These are phyloP conservation scores for Penicillium rolfsii DNA, from an alignment of 2,329 filamentous ascomycete species.

Conservation along the genomic window DNA sequence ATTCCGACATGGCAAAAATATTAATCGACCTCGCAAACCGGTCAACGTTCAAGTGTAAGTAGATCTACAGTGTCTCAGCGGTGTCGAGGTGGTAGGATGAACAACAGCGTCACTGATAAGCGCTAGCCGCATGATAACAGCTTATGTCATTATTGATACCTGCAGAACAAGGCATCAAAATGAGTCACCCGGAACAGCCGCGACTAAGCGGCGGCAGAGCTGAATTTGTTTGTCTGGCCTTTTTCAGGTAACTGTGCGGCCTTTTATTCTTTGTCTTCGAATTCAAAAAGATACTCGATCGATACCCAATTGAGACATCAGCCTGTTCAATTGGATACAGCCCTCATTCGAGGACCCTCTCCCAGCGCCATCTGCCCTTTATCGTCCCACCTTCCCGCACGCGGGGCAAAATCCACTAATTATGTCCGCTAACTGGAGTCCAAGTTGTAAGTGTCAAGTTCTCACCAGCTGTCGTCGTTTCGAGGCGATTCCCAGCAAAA, in stretches of 20 bases:
- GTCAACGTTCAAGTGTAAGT: not conserved
- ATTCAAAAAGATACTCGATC: not conserved
- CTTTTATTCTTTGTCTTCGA: slow-evolving; percentile 14
- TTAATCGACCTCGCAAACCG: slow-evolving; percentile 2
- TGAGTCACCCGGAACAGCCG: slow-evolving; percentile 26
- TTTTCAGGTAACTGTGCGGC: slow-evolving; percentile 2
- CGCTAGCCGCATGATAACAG: slow-evolving; percentile 4
- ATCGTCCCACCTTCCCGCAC: slow-evolving; percentile 12
- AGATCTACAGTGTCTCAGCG: slow-evolving; percentile 1
- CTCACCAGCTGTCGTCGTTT: not conserved
- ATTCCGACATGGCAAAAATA: slow-evolving; percentile 45
- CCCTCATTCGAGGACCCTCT: not conserved
- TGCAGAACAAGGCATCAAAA: slow-evolving; percentile 10
- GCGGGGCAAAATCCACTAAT: slow-evolving; percentile 5
- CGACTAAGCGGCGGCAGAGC: slow-evolving; percentile 24
- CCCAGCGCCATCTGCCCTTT: slow-evolving; percentile 1
- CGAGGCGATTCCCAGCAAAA: not conserved
- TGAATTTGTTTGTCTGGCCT: slow-evolving; percentile 13
- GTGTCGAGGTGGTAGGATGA: slow-evolving; percentile 4
- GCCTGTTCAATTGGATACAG: not conserved
- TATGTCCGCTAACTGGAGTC: slow-evolving; percentile 37
- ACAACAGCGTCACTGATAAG: slow-evolving; percentile 20
- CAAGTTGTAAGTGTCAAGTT: slow-evolving; percentile 29
- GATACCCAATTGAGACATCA: not conserved
- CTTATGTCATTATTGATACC: slow-evolving; percentile 10